Evolutionary conservation across 1,139 yeast species (phyloP).

Genomic region (Yamadazyma aaseri): DNA sequence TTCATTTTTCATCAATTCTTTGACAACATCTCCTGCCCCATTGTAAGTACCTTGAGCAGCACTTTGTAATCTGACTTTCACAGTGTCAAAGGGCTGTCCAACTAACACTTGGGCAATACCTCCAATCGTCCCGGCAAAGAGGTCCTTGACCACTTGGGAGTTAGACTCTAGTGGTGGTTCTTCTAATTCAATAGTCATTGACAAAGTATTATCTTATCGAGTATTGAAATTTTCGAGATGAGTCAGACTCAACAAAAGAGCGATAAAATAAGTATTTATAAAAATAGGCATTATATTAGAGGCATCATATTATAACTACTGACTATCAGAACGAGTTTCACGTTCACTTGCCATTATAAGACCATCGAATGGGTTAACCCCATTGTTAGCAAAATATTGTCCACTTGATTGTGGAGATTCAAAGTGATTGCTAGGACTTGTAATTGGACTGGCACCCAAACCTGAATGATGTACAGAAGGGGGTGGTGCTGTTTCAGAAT

Average conservation of each 20-base stretch:
- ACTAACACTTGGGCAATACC: slow-evolving; percentile 92
- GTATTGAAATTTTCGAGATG: no score
- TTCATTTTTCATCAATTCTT: slow-evolving; percentile 66
- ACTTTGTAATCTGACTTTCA: slow-evolving; percentile 86
- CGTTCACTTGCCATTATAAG: slow-evolving; percentile 31
- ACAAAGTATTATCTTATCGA: no score
- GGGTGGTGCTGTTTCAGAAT: slow-evolving; percentile 7
- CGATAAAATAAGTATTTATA: no score
- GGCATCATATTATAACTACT: neutral
- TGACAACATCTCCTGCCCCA: slow-evolving; percentile 76
- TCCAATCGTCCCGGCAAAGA: slow-evolving; percentile 88
- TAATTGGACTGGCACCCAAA: slow-evolving; percentile 16
- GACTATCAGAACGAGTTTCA: neutral
- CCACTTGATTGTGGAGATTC: slow-evolving; percentile 36
- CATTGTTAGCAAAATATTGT: slow-evolving; percentile 36
- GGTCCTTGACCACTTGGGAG: slow-evolving; percentile 69
- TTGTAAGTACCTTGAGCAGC: slow-evolving; percentile 74
- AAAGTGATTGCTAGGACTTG: slow-evolving; percentile 18
- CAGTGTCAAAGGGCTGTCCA: slow-evolving; percentile 95
- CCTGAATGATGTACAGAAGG: no score
- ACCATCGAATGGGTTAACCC: slow-evolving; percentile 44
- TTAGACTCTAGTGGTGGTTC: slow-evolving; percentile 44
- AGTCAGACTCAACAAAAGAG: no score
- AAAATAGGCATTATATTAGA: no score
- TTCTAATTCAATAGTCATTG: slow-evolving; percentile 46